phyloP scores from a whole-genome alignment of 2,329 filamentous ascomycete species.

The Aspergillus latus region DNA sequence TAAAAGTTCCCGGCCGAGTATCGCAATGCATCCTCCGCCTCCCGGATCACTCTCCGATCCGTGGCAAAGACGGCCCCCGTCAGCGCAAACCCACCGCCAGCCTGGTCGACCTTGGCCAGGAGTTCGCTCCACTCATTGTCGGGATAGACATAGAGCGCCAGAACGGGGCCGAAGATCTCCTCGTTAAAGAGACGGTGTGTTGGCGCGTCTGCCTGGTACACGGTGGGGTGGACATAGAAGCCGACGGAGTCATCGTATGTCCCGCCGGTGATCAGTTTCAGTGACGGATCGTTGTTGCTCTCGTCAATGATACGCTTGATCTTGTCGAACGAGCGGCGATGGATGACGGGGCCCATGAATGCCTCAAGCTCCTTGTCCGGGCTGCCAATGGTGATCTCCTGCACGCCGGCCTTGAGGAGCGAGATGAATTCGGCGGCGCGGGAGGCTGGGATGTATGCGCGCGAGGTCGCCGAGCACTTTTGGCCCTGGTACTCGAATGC shows the following conservation, averaged over 20 bases:
- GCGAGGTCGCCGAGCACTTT: conserved; percentile 83
- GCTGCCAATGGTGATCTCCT: conserved; percentile 64
- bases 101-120: conserved; percentile 48
- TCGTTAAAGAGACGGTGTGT: conserved; percentile 70
- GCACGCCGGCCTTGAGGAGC: conserved; percentile 63
- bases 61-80: conserved; percentile 45
- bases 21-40: conserved; percentile 53
- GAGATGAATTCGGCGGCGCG: conserved; percentile 69
- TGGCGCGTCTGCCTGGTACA: conserved; percentile 73
- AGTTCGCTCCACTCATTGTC: conserved; percentile 59
- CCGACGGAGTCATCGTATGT: conserved; percentile 68
- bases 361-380: conserved; percentile 66
- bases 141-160: conserved; percentile 74
- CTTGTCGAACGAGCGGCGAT: conserved; percentile 76
- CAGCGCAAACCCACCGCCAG: conserved; percentile 34
- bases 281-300: conserved; percentile 68
- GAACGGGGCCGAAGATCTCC: conserved; percentile 78
- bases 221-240: conserved; percentile 79
- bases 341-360: conserved; percentile 81
- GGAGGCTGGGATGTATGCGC: conserved; percentile 73
- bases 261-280: conserved; percentile 74
- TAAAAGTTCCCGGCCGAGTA: conserved; percentile 61
- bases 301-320: conserved; percentile 72
- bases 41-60: conserved; percentile 47
- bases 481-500: conserved; percentile 90